Percentiles rank a stretch among this genome's conserved stretches.
Evolutionary conservation across 805 yeast genomes (phyloP).

Genomic region (Yarrowia sp.): DNA sequence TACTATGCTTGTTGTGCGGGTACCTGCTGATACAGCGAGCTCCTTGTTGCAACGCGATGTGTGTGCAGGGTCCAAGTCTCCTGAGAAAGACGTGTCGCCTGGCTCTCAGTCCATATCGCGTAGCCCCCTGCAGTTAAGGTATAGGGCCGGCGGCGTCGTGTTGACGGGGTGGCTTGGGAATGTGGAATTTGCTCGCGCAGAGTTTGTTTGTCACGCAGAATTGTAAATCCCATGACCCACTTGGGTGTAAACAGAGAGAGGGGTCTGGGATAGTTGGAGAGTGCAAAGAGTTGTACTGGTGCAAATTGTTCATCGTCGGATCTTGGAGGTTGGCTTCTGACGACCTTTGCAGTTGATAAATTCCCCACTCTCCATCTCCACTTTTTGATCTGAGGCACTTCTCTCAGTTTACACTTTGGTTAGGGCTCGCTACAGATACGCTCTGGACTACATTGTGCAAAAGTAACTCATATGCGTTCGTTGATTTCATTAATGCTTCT

Average conservation of each 20-base stretch:
- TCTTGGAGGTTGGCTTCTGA: background rate
- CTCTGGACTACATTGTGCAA: background rate
- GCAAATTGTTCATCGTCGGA: background rate
- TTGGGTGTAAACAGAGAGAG: slow-evolving; percentile 7
- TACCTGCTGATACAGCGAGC: slow-evolving; percentile 21
- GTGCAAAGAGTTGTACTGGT: background rate
- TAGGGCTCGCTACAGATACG: too few species aligned
- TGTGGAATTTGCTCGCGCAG: slow-evolving; percentile 2
- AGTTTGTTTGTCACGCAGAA: slow-evolving; percentile 17
- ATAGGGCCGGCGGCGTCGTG: slow-evolving; percentile 10
- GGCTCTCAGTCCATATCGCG: background rate
- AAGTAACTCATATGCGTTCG: slow-evolving; percentile 28
- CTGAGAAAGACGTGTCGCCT: background rate
- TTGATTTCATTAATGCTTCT: slow-evolving; percentile 35
- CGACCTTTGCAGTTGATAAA: background rate
- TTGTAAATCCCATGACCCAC: slow-evolving; percentile 5
- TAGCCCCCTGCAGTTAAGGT: slow-evolving; percentile 5
- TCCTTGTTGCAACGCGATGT: background rate
- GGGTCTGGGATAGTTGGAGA: too few species aligned
- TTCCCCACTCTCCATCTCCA: too few species aligned
- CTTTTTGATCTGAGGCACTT: slow-evolving; percentile 1
- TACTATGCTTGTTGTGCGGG: background rate
- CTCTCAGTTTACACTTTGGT: slow-evolving; percentile 1
- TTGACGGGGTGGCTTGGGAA: slow-evolving; percentile 30
- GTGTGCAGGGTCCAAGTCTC: slow-evolving; percentile 3